These are phyloP conservation scores for Amauroascus verrucosus DNA, from an alignment of 2,329 filamentous ascomycete species.

Conservation along the genomic window DNA sequence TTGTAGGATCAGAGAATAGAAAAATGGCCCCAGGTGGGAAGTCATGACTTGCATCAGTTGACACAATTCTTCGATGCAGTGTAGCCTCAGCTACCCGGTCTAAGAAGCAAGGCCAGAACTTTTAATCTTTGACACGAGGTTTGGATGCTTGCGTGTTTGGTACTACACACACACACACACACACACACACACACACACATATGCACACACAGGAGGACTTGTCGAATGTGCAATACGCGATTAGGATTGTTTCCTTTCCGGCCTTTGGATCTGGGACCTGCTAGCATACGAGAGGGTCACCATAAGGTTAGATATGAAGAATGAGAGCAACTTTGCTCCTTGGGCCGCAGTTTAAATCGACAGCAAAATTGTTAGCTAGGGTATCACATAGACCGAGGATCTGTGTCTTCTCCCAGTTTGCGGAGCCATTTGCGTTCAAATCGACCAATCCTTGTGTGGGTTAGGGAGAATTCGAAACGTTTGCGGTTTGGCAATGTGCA, in stretches of 20 bases:
- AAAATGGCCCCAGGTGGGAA: not conserved
- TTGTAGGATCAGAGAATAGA: no score
- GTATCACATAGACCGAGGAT: not conserved
- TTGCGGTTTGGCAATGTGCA: not conserved
- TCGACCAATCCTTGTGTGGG: not conserved
- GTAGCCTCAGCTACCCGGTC: not conserved
- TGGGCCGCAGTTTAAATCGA: not conserved
- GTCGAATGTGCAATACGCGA: no score
- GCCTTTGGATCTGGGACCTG: no score
- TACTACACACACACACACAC: not conserved
- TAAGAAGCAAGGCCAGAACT: not conserved
- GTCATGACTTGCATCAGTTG: not conserved
- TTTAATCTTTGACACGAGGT: not conserved
- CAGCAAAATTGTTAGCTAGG: not conserved
- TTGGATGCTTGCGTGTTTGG: not conserved
- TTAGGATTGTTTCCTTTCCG: no score
- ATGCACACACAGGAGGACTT: no score
- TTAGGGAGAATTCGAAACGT: not conserved
- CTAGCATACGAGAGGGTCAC: no score
- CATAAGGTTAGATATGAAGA: no score
- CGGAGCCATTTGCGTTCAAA: constrained; percentile 1
- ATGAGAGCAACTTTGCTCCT: not conserved
- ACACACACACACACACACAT: no score
- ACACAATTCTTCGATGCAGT: not conserved
- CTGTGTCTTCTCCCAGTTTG: not conserved